Evolutionary conservation across 768 basidiomycete genomes (phyloP), one percentile per base, ranked within the genome.

Genomic region (Suillus spraguei): DNA sequence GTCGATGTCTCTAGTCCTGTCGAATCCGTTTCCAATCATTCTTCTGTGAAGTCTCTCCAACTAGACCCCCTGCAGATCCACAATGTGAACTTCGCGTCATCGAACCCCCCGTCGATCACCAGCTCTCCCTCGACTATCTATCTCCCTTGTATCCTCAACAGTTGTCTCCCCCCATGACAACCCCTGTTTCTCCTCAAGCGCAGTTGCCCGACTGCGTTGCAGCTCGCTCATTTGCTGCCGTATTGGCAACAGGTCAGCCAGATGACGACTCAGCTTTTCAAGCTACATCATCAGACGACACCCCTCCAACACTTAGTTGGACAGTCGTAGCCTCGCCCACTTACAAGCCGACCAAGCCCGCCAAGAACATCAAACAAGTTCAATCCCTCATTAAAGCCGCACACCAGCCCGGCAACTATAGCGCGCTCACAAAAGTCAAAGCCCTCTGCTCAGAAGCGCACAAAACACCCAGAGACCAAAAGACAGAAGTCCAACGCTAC

Each of bases 381-480:
- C 78, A 81, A 58, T 74, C 77, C 4, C 78, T 82, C 61, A 81
- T 82, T 66, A 73, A 71, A 47, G 76, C 75, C 13, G 81, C 81
- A 20, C 79, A 81, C 62, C 77, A 80, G 66, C 79, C 79, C 1
- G 77, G 79, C 0, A 81, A 80, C 58, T 74, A 79, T 7, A 77
- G 73, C 47, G 76, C 76, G 38, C 72, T 82, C 59, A 69, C 73
- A 41, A 79, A 74, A 64, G 76, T 82, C 66, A 82, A 82, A 69
- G 75, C 76, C 58, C 66, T 82, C 46, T 82, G 81, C 66, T 76
- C 80, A 0, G 79, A 81, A 41, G 81, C 81, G 13, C 81, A 82
- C 59, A 69, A 67, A 58, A 81, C 81, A 0, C 77, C 78, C 14
- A 75, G 78, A 65, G 81, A 81, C 20, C 72, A 73, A 47, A 82